Evolutionary conservation across 306 rosid genomes (phyloP), one percentile per base, ranked within the genome.

Genomic region (Datisca glomerata): DNA sequence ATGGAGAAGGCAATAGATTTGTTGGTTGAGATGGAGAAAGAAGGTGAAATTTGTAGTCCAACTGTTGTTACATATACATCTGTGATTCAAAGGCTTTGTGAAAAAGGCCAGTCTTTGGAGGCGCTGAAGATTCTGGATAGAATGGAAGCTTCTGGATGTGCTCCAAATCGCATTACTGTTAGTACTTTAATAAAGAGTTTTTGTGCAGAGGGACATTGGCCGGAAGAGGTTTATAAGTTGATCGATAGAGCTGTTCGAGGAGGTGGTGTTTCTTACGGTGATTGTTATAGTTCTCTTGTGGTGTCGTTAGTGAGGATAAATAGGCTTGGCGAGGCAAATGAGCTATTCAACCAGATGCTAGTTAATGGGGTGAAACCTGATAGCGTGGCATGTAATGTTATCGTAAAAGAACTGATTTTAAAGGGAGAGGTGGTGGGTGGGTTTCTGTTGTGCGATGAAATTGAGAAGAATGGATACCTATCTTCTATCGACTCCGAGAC

Each of bases 21-120:
- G 56, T 67, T 78, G 70, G 67, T 44, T 41, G 83, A 68, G 73
- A 89, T 89, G 95, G 94, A 80, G 78, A 65, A 75, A 64, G 62
- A 43, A 32, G 67, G 71, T 9, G 86, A 65, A 43, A 61, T 45
- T 41, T 64, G 69, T 45, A 19, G 72, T 67, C 94, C 93, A 1
- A 89, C 71, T 62, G 70, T 71, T 41, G 80, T 89, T 43, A 74
- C 86, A 3, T 83, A 79, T 66, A 87, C 93, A 3, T 66, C 80
- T 45, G 50, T 87, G 53, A 74, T 87, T 59, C 94, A 76, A 24
- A 46, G 47, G 65, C 75, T 79, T 38, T 82, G 85, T 55, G 66
- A 74, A 65, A 69, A 66, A 38, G 76, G 82, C 19, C 68, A 18
- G 53, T 60, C 54, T 24, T 33, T 8, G 8, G 85, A 87, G 63